These are phyloP conservation scores for Fragilaria crotonensis DNA, from an alignment of 108 stramenopile genomes.

Conservation along the genomic window DNA sequence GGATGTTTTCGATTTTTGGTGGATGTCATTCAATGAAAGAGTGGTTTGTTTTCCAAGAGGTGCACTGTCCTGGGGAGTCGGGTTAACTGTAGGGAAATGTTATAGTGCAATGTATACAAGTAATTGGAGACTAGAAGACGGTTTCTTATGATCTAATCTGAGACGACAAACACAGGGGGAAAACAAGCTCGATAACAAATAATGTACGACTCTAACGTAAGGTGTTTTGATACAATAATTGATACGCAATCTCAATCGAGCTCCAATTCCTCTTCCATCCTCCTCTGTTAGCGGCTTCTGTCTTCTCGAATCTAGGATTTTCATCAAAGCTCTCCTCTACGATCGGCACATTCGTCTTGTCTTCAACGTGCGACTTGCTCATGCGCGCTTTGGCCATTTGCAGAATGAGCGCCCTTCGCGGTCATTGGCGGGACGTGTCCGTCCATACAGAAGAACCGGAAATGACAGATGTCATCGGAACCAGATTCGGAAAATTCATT, in stretches of 20 bases:
- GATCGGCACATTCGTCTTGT: background rate
- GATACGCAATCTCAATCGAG: too few species aligned
- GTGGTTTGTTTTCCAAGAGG: too few species aligned
- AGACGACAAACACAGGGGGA: too few species aligned
- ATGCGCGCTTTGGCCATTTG: conserved; percentile 88
- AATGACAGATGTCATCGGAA: conserved; percentile 41
- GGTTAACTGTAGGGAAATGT: background rate
- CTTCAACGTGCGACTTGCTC: conserved; percentile 34
- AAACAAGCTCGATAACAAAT: too few species aligned
- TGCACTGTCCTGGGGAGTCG: background rate
- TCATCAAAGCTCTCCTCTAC: background rate
- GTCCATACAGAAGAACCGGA: conserved; percentile 54
- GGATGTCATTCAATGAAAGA: conserved; percentile 66
- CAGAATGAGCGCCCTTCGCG: conserved; percentile 70
- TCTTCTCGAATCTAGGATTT: background rate
- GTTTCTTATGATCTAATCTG: too few species aligned
- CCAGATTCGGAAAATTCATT: conserved; percentile 44
- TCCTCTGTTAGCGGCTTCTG: background rate
- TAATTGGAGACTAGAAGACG: too few species aligned
- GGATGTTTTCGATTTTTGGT: conserved; percentile 87
- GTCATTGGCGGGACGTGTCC: conserved; percentile 36
- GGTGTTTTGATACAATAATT: too few species aligned
- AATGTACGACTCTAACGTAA: too few species aligned
- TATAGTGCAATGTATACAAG: background rate
- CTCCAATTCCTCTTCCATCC: background rate